Evolutionary conservation across 176 grass and related monocot species (phyloP), one percentile per base, ranked within the genome.

Genomic region (Eleusine indica): DNA sequence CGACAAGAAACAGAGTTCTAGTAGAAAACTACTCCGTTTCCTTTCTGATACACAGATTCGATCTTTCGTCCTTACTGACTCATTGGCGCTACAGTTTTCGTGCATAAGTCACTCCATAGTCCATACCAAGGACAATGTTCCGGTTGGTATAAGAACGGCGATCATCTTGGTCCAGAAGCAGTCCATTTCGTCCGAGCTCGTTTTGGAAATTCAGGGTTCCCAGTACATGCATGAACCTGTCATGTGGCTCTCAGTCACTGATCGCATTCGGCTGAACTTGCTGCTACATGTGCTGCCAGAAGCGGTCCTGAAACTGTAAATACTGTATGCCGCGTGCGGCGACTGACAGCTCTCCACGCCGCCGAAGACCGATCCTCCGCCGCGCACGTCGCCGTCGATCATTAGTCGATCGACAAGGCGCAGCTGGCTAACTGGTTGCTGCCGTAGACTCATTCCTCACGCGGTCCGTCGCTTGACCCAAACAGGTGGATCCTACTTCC

Each of bases 141-240:
- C 1, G 9, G 1, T 5, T 21, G 35, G 10, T 22, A 80, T 15
- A 19, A 25, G 9, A 80, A 25, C 6, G 12, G 30, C 3, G 47
- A n/a, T 32, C 29, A 15, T 52, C 18, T 53, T 22, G 21, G 66
- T 70, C 66, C 22, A 70, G 41, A 70, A 9, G 42, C 71, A 60
- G 51, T 56, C 47, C 66, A 28, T 42, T 69, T 70, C 13, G 48
- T 70, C 78, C 29, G 0, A 41, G 21, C 29, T 2, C 9, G 13
- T 69, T 3, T 67, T 9, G 10, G 28, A 7, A 32, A n/a, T 16
- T 37, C 4, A 21, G 63, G 32, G 2, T 37, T 22, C 44, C 29
- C 22, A 10, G 32, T 70, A 56, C 64, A 66, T 66, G 29, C 60
- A 80, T 80, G 65, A 80, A 79, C 61, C 76, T 66, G 37, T 13